Base-by-base conservation (phyloP, 305 asterid species). In the Rubia peregrina region DNA sequence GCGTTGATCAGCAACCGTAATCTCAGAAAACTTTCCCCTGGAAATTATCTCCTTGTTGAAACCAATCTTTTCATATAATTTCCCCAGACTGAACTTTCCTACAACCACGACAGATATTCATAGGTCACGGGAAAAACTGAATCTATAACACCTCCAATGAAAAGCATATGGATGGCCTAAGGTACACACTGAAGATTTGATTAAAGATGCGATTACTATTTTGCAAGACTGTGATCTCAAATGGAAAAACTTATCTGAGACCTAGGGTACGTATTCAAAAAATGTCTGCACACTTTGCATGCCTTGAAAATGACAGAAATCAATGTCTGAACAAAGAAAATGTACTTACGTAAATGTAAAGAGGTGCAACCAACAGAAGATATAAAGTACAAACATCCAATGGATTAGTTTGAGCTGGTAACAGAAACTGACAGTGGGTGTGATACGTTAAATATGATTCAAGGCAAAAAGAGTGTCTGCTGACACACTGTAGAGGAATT, bases 21-120 rank as follows among this genome's bases (percentile, higher is more conserved):
- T 89, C 86, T 91, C 96, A 9, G 96, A 95, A 80, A 77, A 91
- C 75, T 80, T 82, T 69, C 98, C 98, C 79, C 88, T 89, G 26
- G 95, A 91, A 77, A 91, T 88, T 68, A 87, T 81, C 83, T 91
- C 98, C 83, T 87, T 89, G 71, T 88, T 91, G 82, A 88, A 91
- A 73, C 98, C 98, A 74, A 89, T 83, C 77, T 56, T 91, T 75
- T 91, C 96, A 74, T 91, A 91, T 68, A 91, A 81, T 68, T 67
- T 87, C 73, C 85, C 95, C 85, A 91, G 78, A 81, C 86, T 91
- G 77, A 91, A 89, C 80, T 89, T 91, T 67, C 95, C 98, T 91
- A 78, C 73, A 81, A 76, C 80, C 73, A 75, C 76, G 65, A 73
- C 46, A 68, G 26, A 26, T 4, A 40, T 53, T 24, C 42, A 51